Base-by-base conservation (phyloP, 148 eudicot species). In the Beta vulgaris region DNA sequence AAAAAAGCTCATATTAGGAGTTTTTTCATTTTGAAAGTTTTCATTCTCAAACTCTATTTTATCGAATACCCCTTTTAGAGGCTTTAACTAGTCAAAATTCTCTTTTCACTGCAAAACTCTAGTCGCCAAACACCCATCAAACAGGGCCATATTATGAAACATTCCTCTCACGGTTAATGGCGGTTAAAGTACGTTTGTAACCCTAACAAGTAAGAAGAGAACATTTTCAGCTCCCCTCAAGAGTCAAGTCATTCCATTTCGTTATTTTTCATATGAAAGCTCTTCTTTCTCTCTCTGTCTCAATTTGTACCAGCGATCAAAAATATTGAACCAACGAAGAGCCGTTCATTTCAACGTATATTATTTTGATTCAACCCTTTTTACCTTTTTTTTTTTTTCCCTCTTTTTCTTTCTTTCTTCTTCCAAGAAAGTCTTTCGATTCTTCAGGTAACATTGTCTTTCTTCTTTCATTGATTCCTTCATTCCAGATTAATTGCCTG, bases 361-460 rank as follows among this genome's bases (percentile, higher is more conserved):
- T 7, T 59, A 31, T 23, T 23, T 59, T 54, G 2, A 60, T 62
- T 71, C 28, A 18, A 6, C 21, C 10, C 57, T 32, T 66, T 57
- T 16, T 2, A 12, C 3, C 8, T 8, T 35, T 5, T 74, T 25
- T 31, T 62, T 19, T 6, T 23, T 8, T 23, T 69, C 10, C 29
- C 28, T 54, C 40, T 2, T 19, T 13, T 34, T 29, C 31, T n/a
- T 53, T 26, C 42, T 26, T 42, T 34, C 28, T 71, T 74, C 31
- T 16, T 31, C 8, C 23, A 73, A 73, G 19, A 23, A 29, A 25
- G 19, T 54, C 49, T 28, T 68, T 54, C 51, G 60, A 36, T 76
- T 80, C 55, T 23, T 80, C 68, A 65, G 83, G 83, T 80, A 75
- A 44, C 42, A 25, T 7, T 29, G 12, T 53, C n/a, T 49, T 53